A percentile compares a stretch with the other conserved stretches of the same genome.
phyloP scores from a whole-genome alignment of 768 basidiomycete genomes.

The Sporobolomyces pararoseus region DNA sequence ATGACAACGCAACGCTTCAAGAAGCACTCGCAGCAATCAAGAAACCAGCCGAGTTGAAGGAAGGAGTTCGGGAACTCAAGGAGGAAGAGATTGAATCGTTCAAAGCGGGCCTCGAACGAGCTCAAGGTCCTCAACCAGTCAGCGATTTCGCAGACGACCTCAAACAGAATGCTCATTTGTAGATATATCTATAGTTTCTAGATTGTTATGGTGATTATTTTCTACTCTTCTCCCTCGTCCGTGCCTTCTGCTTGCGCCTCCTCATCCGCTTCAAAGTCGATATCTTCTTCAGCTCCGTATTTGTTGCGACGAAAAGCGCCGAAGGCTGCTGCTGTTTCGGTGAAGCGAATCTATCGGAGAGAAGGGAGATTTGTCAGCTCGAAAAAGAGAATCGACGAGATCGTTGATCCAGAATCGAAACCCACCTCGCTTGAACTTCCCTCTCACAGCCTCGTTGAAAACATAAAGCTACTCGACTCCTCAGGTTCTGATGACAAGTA shows the following conservation, averaged over 20 bases:
- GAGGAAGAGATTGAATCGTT: not conserved
- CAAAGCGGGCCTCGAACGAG: constrained; percentile 5
- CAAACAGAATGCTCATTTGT: not conserved
- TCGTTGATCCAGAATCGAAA: too few species aligned
- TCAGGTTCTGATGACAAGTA: constrained; percentile 33
- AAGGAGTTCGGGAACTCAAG: not conserved
- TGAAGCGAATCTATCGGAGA: constrained; percentile 18
- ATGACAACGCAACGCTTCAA: not conserved
- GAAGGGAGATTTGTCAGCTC: too few species aligned
- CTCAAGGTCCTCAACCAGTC: not conserved
- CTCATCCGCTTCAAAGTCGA: constrained; percentile 18
- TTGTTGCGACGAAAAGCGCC: constrained; percentile 29
- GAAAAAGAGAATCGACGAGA: too few species aligned
- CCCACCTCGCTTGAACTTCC: too few species aligned
- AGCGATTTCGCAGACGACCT: constrained; percentile 5
- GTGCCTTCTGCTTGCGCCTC: not conserved
- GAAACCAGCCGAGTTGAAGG: not conserved
- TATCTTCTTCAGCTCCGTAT: constrained; percentile 33
- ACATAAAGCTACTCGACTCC: not conserved
- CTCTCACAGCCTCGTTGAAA: not conserved
- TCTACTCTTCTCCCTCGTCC: not conserved
- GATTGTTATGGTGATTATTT: not conserved
- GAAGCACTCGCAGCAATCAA: not conserved
- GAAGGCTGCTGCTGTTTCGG: constrained; percentile 36
- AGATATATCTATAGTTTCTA: not conserved